These are phyloP conservation scores for Neonectria neomacrospora DNA, from an alignment of 2,329 filamentous ascomycete genomes.

Conservation along the genomic window DNA sequence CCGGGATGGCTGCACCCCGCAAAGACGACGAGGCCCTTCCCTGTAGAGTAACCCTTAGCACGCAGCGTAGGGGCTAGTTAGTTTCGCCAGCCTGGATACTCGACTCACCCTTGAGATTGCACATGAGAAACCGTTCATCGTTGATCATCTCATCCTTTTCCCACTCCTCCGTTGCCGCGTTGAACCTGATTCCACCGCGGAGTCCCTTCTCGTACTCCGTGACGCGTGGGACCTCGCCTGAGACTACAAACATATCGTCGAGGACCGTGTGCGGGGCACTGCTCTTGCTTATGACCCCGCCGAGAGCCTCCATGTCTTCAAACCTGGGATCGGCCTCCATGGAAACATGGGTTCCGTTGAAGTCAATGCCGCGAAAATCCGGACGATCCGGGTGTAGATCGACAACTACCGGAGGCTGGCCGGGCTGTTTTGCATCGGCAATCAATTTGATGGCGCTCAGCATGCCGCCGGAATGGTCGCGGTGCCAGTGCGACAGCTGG, in stretches of 20 bases:
- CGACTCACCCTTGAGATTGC: slow-evolving; percentile 58
- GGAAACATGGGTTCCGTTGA: slow-evolving; percentile 53
- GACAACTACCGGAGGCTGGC: slow-evolving; percentile 47
- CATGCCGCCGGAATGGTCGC: slow-evolving; percentile 65
- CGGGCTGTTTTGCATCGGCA: slow-evolving; percentile 47
- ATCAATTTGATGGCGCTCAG: slow-evolving; percentile 60
- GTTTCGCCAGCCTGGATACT: background rate
- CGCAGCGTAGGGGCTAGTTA: background rate
- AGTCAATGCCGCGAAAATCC: slow-evolving; percentile 60
- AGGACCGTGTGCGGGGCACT: slow-evolving; percentile 57
- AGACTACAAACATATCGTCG: slow-evolving; percentile 63
- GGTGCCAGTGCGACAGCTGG: slow-evolving; percentile 65
- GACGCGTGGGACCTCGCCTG: slow-evolving; percentile 61
- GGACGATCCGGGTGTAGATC: slow-evolving; percentile 66
- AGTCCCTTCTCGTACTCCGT: slow-evolving; percentile 62
- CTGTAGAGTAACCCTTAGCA: background rate
- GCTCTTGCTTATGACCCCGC: slow-evolving; percentile 49
- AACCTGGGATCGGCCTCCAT: slow-evolving; percentile 65
- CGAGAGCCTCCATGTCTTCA: slow-evolving; percentile 52
- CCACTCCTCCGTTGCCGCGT: slow-evolving; percentile 54
- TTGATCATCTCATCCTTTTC: slow-evolving; percentile 59
- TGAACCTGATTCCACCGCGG: slow-evolving; percentile 56
- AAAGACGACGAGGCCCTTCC: slow-evolving; percentile 61
- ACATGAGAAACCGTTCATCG: slow-evolving; percentile 65
- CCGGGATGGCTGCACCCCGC: slow-evolving; percentile 67